Conservation (phyloP, 148 eudicot genomes). For the Oxyria digyna region DNA sequence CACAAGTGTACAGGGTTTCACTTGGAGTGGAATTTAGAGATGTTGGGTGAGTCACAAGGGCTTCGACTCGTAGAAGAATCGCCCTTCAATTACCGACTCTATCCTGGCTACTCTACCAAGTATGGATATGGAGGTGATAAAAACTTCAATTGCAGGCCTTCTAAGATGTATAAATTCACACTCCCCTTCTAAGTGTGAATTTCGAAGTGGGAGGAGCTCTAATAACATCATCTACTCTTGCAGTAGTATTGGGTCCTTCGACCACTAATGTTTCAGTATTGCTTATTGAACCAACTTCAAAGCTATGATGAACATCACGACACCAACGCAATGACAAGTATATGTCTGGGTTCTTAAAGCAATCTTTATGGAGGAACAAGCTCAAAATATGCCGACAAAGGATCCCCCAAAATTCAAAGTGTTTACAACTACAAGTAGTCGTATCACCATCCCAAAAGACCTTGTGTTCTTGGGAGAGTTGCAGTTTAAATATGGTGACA, state of each 20-base stretch:
- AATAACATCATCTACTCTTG: neutral
- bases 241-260: neutral
- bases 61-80: conserved; percentile 8
- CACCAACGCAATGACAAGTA: neutral
- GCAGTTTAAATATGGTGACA: neutral
- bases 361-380: neutral
- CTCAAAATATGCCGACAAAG: neutral
- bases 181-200: no score
- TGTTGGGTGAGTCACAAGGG: conserved; percentile 9
- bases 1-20: conserved; percentile 13
- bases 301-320: neutral
- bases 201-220: neutral
- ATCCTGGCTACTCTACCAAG: conserved; percentile 17
- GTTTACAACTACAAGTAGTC: neutral
- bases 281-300: neutral
- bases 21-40: conserved; percentile 13
- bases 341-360: neutral
- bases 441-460: neutral
- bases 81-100: neutral
- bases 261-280: neutral
- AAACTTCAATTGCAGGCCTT: conserved; percentile 18
- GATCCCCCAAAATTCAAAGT: conserved; percentile 1
- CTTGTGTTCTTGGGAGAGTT: neutral
- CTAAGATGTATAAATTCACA: conserved; percentile 17
- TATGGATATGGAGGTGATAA: conserved; percentile 19